Evolutionary conservation across 768 basidiomycete species (phyloP).

Genomic region (Trametopsis cervina): DNA sequence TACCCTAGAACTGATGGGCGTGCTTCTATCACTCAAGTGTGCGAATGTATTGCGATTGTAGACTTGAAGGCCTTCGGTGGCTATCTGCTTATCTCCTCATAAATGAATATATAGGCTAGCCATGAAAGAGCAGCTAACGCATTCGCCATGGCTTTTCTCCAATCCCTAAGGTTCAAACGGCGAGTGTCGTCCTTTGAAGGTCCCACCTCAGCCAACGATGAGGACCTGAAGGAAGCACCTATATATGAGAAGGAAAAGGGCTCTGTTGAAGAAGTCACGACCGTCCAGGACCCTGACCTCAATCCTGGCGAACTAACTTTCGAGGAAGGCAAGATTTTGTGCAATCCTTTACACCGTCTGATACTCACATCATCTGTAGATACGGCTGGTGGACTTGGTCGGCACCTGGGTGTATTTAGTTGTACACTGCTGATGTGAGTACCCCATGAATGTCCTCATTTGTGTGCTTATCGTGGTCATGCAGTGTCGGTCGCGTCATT

Average conservation of each 20-base stretch:
- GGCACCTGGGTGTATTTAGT: conserved; percentile 48
- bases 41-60: background rate
- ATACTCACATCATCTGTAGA: conserved; percentile 21
- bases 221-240: background rate
- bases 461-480: too few relatives aligned
- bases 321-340: conserved; percentile 36
- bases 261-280: background rate
- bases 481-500: conserved; percentile 47
- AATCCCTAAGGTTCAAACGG: background rate
- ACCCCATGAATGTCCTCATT: background rate
- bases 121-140: too few relatives aligned
- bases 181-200: background rate
- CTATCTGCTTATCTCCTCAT: background rate
- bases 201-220: background rate
- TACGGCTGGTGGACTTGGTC: conserved; percentile 47
- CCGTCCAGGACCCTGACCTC: background rate
- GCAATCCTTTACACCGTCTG: background rate
- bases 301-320: conserved; percentile 36
- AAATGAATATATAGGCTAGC: too few relatives aligned
- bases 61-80: too few relatives aligned
- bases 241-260: background rate
- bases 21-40: background rate
- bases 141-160: background rate
- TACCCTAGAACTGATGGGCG: too few relatives aligned
- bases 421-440: conserved; percentile 47